A percentile compares a stretch with the other conserved stretches of the same genome.
These are phyloP conservation scores for Albatrellus sp. DNA, from an alignment of 1,284 basidiomycete species.

Conservation along the genomic window DNA sequence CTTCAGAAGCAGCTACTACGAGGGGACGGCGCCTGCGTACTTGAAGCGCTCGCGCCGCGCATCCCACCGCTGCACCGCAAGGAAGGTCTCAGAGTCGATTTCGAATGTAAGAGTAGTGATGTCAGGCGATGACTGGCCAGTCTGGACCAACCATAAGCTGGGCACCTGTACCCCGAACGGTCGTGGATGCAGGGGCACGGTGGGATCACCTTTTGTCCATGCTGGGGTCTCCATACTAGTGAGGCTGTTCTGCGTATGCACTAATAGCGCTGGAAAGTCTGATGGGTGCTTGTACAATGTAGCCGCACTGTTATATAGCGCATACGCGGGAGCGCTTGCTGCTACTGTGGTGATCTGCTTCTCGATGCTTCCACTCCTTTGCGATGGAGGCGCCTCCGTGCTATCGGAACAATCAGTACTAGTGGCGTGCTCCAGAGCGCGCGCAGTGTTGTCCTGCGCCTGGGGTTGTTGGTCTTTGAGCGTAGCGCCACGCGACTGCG, in stretches of 20 bases:
- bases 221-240: not conserved
- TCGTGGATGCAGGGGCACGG: not conserved
- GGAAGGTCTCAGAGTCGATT: slow-evolving; percentile 21
- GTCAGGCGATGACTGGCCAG: slow-evolving; percentile 17
- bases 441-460: too few relatives aligned
- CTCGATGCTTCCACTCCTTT: too few relatives aligned
- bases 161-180: slow-evolving; percentile 17
- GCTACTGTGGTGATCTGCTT: too few relatives aligned
- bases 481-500: not conserved
- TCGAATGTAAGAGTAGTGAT: slow-evolving; percentile 21
- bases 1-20: not conserved
- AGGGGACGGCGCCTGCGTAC: slow-evolving; percentile 11
- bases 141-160: slow-evolving; percentile 26
- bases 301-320: too few relatives aligned
- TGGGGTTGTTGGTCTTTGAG: too few relatives aligned
- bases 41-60: slow-evolving; percentile 13
- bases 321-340: too few relatives aligned
- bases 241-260: too few relatives aligned
- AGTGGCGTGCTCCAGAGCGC: too few relatives aligned
- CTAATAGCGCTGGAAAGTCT: too few relatives aligned
- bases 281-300: too few relatives aligned
- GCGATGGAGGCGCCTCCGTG: too few relatives aligned
- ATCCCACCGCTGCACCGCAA: slow-evolving; percentile 15
- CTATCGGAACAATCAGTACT: too few relatives aligned
- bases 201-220: not conserved